These are phyloP conservation scores for Leccinum fibrillosum DNA, from an alignment of 768 basidiomycete genomes.

Conservation along the genomic window DNA sequence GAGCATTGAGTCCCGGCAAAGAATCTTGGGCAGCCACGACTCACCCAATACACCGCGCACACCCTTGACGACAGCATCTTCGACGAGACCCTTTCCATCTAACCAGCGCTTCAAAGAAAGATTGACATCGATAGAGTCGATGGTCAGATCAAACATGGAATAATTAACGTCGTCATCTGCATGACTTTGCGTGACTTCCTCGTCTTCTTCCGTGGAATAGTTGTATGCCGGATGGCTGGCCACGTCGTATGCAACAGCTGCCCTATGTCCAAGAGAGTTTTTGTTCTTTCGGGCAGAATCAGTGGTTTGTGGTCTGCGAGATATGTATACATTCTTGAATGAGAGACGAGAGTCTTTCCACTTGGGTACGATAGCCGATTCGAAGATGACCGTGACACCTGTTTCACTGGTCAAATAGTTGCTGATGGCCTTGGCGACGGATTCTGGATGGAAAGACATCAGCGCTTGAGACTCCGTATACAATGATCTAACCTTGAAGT, in stretches of 20 bases:
- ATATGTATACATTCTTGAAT: slow-evolving; percentile 95
- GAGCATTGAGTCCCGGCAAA: not conserved
- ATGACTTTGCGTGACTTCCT: slow-evolving; percentile 28
- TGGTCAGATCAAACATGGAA: slow-evolving; percentile 88
- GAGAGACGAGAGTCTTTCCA: slow-evolving; percentile 96
- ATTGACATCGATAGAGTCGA: slow-evolving; percentile 95
- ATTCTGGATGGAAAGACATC: slow-evolving; percentile 45
- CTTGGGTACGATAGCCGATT: slow-evolving; percentile 96
- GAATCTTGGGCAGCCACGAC: slow-evolving; percentile 18
- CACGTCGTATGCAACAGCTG: slow-evolving; percentile 72
- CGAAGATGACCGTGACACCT: slow-evolving; percentile 92
- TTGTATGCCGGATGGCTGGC: slow-evolving; percentile 74
- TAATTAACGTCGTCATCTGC: slow-evolving; percentile 64
- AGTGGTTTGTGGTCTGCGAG: slow-evolving; percentile 57
- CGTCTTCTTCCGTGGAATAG: slow-evolving; percentile 59
- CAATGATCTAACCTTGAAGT: slow-evolving; percentile 60
- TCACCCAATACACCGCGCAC: slow-evolving; percentile 90
- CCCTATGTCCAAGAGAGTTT: slow-evolving; percentile 42
- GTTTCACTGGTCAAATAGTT: slow-evolving; percentile 92
- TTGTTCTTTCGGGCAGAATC: slow-evolving; percentile 15
- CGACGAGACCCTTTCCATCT: slow-evolving; percentile 90
- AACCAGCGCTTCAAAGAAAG: slow-evolving; percentile 90
- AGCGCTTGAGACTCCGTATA: not conserved
- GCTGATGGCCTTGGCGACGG: slow-evolving; percentile 83
- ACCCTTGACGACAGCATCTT: slow-evolving; percentile 89